Evolutionary conservation across 257 asterid genomes (phyloP).

Genomic region (Petunia secreta): DNA sequence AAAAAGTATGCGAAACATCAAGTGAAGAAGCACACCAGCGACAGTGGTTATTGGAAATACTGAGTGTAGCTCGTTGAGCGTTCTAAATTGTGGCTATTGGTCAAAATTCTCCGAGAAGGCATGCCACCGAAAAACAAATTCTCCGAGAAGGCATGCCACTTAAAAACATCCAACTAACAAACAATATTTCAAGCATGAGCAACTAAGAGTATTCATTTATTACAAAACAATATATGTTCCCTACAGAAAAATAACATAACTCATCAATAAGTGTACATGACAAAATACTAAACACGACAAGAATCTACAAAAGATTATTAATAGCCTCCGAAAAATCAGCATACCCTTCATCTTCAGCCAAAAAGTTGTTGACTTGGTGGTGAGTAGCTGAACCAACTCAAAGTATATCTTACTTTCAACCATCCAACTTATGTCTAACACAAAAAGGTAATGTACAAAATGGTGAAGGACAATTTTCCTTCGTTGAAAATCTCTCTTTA

Average conservation of each 20-base stretch:
- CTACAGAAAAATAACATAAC: neutral
- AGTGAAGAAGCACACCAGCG: no score
- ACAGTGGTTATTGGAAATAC: no score
- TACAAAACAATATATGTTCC: slow-evolving; percentile 9
- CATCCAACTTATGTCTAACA: neutral
- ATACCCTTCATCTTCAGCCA: neutral
- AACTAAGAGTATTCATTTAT: neutral
- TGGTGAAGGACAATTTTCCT: slow-evolving; percentile 1
- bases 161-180: no score
- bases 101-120: no score
- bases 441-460: slow-evolving; percentile 24
- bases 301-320: neutral
- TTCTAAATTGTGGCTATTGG: no score
- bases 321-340: neutral
- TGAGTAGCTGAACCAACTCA: slow-evolving; percentile 24
- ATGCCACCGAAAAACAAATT: no score
- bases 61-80: no score
- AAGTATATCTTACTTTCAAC: slow-evolving; percentile 21
- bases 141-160: no score
- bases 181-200: neutral
- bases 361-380: neutral
- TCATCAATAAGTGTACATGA: neutral
- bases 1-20: no score
- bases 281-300: neutral
- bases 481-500: slow-evolving; percentile 11